phyloP scores from a whole-genome alignment of 1,284 basidiomycete genomes.

The Melampsora abietis-canadensis region DNA sequence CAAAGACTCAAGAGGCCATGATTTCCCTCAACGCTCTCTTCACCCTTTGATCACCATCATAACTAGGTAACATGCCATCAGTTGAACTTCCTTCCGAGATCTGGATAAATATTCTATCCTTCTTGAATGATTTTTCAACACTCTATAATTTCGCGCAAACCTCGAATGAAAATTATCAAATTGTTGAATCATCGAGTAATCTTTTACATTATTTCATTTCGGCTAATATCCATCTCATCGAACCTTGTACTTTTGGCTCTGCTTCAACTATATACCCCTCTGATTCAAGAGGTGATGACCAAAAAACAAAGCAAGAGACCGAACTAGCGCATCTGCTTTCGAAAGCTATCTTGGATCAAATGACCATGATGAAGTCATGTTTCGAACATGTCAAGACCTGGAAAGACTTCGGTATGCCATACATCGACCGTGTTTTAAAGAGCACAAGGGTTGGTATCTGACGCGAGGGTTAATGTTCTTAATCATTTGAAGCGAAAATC shows the following conservation, averaged over 20 bases:
- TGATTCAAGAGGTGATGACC: not conserved
- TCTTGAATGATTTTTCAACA: not conserved
- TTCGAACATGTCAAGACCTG: not conserved
- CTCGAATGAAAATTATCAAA: not conserved
- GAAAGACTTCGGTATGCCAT: not conserved
- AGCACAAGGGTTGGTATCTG: not conserved
- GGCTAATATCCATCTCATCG: not conserved
- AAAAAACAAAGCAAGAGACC: not conserved
- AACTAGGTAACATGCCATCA: not conserved
- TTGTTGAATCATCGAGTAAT: not conserved
- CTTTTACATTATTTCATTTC: constrained; percentile 1
- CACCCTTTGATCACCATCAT: too few species aligned
- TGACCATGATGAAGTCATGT: not conserved
- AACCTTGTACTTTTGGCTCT: not conserved
- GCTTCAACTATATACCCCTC: not conserved
- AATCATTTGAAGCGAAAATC: not conserved
- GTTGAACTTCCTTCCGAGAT: not conserved
- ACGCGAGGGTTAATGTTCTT: not conserved
- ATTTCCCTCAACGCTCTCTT: too few species aligned
- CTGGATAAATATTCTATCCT: not conserved
- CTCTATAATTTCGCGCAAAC: not conserved
- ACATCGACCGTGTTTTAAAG: not conserved
- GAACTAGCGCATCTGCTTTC: not conserved
- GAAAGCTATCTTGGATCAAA: not conserved
- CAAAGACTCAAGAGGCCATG: too few species aligned